A percentile compares a stretch with the other conserved stretches of the same genome.
Conservation (phyloP, 192 early-diverging fungal species). For the Chytriomyces sp. region DNA sequence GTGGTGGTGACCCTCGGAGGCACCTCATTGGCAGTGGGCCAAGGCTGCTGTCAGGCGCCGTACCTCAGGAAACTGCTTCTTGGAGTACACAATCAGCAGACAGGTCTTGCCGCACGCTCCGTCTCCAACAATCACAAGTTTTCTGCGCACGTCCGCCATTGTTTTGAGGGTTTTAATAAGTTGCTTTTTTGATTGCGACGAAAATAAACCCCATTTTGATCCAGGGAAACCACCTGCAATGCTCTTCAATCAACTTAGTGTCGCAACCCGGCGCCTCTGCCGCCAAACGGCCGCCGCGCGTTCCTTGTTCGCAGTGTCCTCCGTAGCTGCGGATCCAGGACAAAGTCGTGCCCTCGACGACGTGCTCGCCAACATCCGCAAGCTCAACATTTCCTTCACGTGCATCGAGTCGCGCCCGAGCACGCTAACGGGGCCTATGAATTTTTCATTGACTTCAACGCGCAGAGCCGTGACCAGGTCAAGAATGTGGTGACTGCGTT, state of each 20-base stretch:
- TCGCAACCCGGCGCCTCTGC: too few relatives aligned
- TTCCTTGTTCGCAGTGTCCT: too few relatives aligned
- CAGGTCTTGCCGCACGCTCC: conserved; percentile 81
- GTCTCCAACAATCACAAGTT: conserved; percentile 81
- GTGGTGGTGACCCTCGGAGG: too few relatives aligned
- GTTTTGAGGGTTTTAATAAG: too few relatives aligned
- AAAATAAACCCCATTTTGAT: too few relatives aligned
- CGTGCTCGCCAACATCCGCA: conserved; percentile 72
- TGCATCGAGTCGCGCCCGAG: conserved; percentile 93
- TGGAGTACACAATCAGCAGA: conserved; percentile 78
- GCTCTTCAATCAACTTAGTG: too few relatives aligned
- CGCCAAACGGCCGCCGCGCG: too few relatives aligned
- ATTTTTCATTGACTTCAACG: conserved; percentile 91
- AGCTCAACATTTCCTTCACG: conserved; percentile 76
- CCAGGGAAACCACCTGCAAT: too few relatives aligned
- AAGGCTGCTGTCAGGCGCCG: conserved; percentile 4
- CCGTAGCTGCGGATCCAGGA: too few relatives aligned
- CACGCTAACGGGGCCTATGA: conserved; percentile 83
- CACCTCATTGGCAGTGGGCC: too few relatives aligned
- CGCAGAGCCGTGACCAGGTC: conserved; percentile 62
- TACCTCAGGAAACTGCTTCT: conserved; percentile 85
- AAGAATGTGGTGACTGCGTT: conserved; percentile 63
- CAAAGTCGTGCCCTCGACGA: conserved; percentile 80
- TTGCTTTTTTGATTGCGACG: too few relatives aligned
- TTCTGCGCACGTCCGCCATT: conserved; percentile 49